These are phyloP conservation scores for Pythium pectinolyticum DNA, from an alignment of 352 stramenopile species.

Conservation along the genomic window DNA sequence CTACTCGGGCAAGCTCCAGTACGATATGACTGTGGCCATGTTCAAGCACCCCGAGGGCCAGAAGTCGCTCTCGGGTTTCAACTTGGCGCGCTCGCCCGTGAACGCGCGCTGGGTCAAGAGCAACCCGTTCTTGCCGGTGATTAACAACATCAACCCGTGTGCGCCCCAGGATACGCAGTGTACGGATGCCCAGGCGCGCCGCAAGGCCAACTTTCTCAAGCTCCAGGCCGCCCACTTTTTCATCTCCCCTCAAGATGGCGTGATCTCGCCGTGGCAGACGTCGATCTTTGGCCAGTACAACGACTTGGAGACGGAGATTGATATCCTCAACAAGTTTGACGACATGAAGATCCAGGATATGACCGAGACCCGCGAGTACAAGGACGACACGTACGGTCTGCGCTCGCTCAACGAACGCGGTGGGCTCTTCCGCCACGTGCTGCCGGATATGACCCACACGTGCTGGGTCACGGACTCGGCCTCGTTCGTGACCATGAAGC, in stretches of 20 bases:
- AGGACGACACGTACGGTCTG: conserved; percentile 38
- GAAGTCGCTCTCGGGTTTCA: conserved; percentile 22
- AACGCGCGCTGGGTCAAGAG: conserved; percentile 24
- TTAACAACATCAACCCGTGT: conserved; percentile 39
- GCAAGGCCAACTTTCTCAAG: conserved; percentile 35
- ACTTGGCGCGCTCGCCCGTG: conserved; percentile 32
- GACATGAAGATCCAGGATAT: conserved; percentile 38
- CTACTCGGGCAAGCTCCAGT: conserved; percentile 36
- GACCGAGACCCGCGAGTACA: conserved; percentile 42
- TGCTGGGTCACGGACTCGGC: conserved; percentile 36
- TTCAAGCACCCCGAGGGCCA: conserved; percentile 35
- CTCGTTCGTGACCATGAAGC: not conserved
- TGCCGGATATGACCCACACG: conserved; percentile 30
- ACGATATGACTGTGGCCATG: conserved; percentile 32
- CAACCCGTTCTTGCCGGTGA: conserved; percentile 40
- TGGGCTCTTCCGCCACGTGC: conserved; percentile 26
- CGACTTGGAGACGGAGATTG: conserved; percentile 23
- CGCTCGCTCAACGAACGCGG: conserved; percentile 34
- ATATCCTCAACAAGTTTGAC: conserved; percentile 34
- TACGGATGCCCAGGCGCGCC: conserved; percentile 19
- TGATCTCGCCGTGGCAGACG: conserved; percentile 45
- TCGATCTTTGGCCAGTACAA: conserved; percentile 38
- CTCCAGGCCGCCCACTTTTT: conserved; percentile 40
- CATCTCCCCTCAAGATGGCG: conserved; percentile 33
- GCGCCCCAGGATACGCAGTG: conserved; percentile 6